Percentiles rank a stretch among this genome's conserved stretches.
Evolutionary conservation across 1,284 basidiomycete genomes (phyloP).

Genomic region (Flammula alnicola): DNA sequence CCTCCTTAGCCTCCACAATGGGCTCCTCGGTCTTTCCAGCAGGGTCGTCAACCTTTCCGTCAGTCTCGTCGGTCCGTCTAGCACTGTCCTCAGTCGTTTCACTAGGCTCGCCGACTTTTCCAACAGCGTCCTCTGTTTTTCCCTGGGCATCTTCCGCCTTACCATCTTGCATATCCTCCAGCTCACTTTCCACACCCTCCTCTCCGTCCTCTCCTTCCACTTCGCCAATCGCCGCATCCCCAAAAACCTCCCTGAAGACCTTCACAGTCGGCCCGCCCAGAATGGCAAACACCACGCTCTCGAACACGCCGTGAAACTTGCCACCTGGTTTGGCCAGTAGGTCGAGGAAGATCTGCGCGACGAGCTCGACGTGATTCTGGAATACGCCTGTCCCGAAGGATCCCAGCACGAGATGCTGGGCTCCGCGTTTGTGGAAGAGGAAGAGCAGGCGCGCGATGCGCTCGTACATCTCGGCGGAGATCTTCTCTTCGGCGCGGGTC

Average conservation of each 20-base stretch:
- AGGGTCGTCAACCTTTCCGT: not conserved
- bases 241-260: conserved; percentile 24
- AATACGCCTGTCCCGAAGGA: conserved; percentile 81
- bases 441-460: conserved; percentile 68
- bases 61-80: not conserved
- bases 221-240: conserved; percentile 2
- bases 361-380: conserved; percentile 57
- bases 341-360: conserved; percentile 68
- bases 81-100: not conserved
- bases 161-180: conserved; percentile 13
- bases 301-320: conserved; percentile 24
- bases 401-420: conserved; percentile 64
- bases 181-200: conserved; percentile 10
- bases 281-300: conserved; percentile 29
- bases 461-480: conserved; percentile 38
- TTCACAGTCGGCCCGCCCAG: conserved; percentile 23
- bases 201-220: conserved; percentile 13
- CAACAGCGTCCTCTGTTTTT: not conserved
- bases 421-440: conserved; percentile 65
- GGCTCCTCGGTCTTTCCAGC: too few relatives aligned
- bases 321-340: conserved; percentile 39
- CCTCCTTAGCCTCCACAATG: too few relatives aligned
- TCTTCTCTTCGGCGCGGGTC: conserved; percentile 4
- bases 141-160: not conserved
- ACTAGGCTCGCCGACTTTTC: too few relatives aligned